phyloP scores from a whole-genome alignment of 148 eudicot species.

The Mesembryanthemum crystallinum region DNA sequence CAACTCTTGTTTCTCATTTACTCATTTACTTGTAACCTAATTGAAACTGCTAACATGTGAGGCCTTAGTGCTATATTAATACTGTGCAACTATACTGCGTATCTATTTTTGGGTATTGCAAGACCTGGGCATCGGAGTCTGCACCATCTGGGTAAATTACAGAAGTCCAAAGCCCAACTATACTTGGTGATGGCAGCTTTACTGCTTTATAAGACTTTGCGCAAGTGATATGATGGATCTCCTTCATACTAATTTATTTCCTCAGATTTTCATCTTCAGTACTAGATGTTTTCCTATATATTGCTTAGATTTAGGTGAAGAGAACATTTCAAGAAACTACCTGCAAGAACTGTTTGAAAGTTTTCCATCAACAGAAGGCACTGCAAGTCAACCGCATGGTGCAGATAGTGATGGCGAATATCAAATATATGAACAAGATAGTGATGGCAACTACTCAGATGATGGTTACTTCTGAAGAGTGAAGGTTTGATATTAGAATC shows the following conservation, averaged over 20 bases:
- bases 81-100: not conserved
- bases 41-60: not conserved
- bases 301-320: constrained; percentile 46
- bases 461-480: constrained; percentile 40
- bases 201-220: not conserved
- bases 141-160: not conserved
- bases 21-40: not conserved
- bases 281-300: constrained; percentile 41
- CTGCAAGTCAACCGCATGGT: constrained; percentile 30
- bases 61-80: not conserved
- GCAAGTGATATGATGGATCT: not conserved
- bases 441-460: constrained; percentile 55
- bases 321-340: constrained; percentile 64
- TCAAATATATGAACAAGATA: constrained; percentile 74
- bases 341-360: constrained; percentile 86
- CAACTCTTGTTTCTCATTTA: not conserved
- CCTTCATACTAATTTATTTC: not conserved
- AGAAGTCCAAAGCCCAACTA: not conserved
- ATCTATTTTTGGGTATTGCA: not conserved
- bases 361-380: constrained; percentile 52
- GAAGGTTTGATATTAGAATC: not conserved
- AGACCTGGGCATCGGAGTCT: not conserved
- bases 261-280: constrained; percentile 10
- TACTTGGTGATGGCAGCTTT: not conserved
- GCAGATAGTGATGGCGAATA: constrained; percentile 64